phyloP scores from a whole-genome alignment of 805 yeast genomes.

The Starmerella potacharoeniae region DNA sequence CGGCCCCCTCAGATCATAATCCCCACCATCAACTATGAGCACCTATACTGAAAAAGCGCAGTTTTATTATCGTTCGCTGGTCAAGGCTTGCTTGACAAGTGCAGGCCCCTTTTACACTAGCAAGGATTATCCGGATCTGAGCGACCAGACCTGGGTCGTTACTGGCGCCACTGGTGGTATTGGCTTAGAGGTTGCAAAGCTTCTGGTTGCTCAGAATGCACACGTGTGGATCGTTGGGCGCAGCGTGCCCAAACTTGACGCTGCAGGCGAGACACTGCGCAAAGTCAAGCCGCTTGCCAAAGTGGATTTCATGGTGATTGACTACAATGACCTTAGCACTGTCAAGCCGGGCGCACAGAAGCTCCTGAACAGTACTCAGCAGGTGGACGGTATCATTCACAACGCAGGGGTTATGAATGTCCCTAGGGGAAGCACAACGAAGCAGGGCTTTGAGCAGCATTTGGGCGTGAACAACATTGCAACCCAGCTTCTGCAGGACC shows the following conservation, averaged over 20 bases:
- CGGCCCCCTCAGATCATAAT: too few species aligned
- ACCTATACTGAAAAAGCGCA: not conserved
- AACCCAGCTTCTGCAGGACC: conserved; percentile 35
- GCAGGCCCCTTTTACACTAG: conserved; percentile 7
- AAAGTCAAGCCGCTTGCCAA: conserved; percentile 21
- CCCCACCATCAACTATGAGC: not conserved
- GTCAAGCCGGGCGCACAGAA: conserved; percentile 20
- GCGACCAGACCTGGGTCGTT: conserved; percentile 27
- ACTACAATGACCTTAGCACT: conserved; percentile 21
- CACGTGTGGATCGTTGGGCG: conserved; percentile 33
- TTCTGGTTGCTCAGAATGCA: conserved; percentile 22
- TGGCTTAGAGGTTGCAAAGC: conserved; percentile 14
- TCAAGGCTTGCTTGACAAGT: not conserved
- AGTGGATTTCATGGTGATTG: conserved; percentile 21
- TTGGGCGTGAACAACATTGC: conserved; percentile 40
- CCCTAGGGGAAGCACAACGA: conserved; percentile 30
- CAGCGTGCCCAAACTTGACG: conserved; percentile 27
- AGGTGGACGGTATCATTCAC: conserved; percentile 23
- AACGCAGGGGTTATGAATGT: conserved; percentile 25
- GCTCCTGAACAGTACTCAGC: conserved; percentile 8
- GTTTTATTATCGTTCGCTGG: not conserved
- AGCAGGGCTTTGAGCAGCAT: conserved; percentile 38
- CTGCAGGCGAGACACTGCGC: conserved; percentile 26
- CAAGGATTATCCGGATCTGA: conserved; percentile 26
- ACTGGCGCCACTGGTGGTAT: conserved; percentile 23